A percentile compares a stretch with the other conserved stretches of the same genome.
phyloP scores from a whole-genome alignment of 2,329 filamentous ascomycete species.

The Penicillium aurantiogriseum region DNA sequence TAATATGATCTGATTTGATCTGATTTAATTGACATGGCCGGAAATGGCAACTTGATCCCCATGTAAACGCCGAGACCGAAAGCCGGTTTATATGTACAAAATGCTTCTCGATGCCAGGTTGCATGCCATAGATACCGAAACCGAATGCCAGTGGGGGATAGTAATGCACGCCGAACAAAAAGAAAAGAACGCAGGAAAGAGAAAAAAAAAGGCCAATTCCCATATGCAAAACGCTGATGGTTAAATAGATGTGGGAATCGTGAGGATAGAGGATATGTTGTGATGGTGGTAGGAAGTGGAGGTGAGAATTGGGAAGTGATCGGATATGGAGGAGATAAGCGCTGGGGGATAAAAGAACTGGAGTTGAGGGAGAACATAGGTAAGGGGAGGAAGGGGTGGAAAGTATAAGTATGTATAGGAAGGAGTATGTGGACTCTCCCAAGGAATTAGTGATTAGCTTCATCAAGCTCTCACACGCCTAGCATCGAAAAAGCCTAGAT shows the following conservation, averaged over 20 bases:
- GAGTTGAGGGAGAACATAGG: not conserved
- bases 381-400: not conserved
- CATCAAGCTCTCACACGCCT: conserved; percentile 33
- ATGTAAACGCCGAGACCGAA: conserved; percentile 6
- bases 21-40: not conserved
- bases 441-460: not conserved
- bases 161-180: conserved; percentile 6
- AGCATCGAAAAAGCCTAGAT: conserved; percentile 44
- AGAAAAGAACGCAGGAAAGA: not conserved
- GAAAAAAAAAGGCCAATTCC: not conserved
- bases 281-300: not conserved
- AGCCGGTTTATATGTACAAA: conserved; percentile 11
- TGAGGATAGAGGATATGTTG: not conserved
- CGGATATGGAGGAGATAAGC: not conserved
- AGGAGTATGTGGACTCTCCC: not conserved
- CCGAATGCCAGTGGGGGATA: conserved; percentile 5
- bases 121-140: conserved; percentile 6
- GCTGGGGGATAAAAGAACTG: not conserved
- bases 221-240: conserved; percentile 11
- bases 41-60: not conserved
- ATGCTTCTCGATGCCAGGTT: conserved; percentile 9
- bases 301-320: not conserved
- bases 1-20: not conserved
- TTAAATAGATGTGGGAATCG: not conserved
- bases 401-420: not conserved